Evolutionary conservation across 108 stramenopile genomes (phyloP).

Genomic region (Fistulifera solaris): DNA sequence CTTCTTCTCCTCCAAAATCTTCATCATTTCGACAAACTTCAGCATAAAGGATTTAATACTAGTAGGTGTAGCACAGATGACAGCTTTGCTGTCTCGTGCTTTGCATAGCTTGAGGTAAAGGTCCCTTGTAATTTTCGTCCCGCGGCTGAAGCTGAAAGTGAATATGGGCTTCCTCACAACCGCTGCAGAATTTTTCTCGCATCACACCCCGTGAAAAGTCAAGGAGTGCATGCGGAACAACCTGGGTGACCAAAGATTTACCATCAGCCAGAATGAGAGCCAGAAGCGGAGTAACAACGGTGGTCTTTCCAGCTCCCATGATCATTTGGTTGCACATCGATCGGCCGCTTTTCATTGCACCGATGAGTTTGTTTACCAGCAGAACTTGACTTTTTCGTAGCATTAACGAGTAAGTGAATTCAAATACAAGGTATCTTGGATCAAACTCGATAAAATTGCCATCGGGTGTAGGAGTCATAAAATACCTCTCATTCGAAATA

Average conservation of each 20-base stretch:
- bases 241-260: slow-evolving; percentile 90
- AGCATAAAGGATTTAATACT: slow-evolving; percentile 96
- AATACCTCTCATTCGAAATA: slow-evolving; percentile 80
- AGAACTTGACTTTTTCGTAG: slow-evolving; percentile 94
- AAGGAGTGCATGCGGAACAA: slow-evolving; percentile 96
- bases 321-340: slow-evolving; percentile 99
- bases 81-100: slow-evolving; percentile 87
- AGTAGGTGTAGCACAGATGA: slow-evolving; percentile 95
- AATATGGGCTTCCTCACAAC: slow-evolving; percentile 95
- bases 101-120: slow-evolving; percentile 91
- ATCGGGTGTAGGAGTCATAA: slow-evolving; percentile 48
- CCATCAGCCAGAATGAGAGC: slow-evolving; percentile 97
- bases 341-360: slow-evolving; percentile 45
- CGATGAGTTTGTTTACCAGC: slow-evolving; percentile 90
- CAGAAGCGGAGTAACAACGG: slow-evolving; percentile 96
- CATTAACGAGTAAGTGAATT: slow-evolving; percentile 92
- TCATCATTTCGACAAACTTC: slow-evolving; percentile 97
- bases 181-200: slow-evolving; percentile 93
- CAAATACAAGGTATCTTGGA: slow-evolving; percentile 95
- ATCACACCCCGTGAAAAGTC: slow-evolving; percentile 95
- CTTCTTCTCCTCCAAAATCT: slow-evolving; percentile 84
- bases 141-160: slow-evolving; percentile 94
- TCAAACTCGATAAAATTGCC: slow-evolving; percentile 80
- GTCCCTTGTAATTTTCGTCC: slow-evolving; percentile 83
- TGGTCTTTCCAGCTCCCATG: slow-evolving; percentile 99